These are phyloP conservation scores for Eucalyptus viminalis DNA, from an alignment of 345 rosid genomes.

Conservation along the genomic window DNA sequence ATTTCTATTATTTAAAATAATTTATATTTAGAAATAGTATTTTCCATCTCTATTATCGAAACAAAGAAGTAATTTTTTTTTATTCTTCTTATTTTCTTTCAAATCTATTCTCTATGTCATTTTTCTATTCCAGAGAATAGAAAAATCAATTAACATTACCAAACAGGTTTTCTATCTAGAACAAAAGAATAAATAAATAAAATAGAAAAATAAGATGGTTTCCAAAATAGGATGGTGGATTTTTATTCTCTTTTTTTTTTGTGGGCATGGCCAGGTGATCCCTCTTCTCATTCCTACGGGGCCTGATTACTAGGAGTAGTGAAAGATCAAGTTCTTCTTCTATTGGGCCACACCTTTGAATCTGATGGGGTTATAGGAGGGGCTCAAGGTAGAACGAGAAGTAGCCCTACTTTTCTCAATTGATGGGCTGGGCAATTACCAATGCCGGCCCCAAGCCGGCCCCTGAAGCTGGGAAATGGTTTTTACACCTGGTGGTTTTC, in stretches of 20 bases:
- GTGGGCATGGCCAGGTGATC: neutral
- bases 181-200: too few species aligned
- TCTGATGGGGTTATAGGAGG: neutral
- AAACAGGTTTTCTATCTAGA: too few species aligned
- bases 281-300: neutral
- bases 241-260: neutral
- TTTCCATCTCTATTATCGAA: too few species aligned
- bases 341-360: neutral
- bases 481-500: too few species aligned
- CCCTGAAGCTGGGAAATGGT: too few species aligned
- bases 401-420: neutral
- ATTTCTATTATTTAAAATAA: rapidly evolving
- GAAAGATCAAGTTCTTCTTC: neutral
- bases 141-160: too few species aligned
- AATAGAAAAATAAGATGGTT: too few species aligned
- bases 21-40: rapidly evolving
- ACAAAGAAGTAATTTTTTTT: too few species aligned
- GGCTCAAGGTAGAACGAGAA: neutral
- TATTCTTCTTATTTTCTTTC: too few species aligned
- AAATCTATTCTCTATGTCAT: rapidly evolving
- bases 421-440: neutral
- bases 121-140: too few species aligned
- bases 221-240: too few species aligned
- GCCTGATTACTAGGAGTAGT: neutral
- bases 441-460: neutral